Percentiles rank a stretch among this genome's conserved stretches.
Evolutionary conservation across 1,284 basidiomycete species (phyloP).

Genomic region (Fereydounia khargensis): DNA sequence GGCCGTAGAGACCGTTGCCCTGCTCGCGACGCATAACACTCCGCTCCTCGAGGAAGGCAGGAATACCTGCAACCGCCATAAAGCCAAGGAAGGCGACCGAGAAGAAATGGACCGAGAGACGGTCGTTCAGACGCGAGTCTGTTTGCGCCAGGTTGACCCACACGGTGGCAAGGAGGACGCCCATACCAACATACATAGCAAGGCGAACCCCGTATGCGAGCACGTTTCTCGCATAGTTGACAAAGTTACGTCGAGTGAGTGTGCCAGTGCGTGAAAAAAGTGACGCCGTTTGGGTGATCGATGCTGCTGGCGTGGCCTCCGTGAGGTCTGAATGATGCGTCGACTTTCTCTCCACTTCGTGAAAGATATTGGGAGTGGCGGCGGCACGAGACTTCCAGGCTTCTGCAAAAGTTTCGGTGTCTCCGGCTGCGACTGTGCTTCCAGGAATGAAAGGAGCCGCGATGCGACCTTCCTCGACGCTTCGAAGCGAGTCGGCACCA

Average conservation of each 20-base stretch:
- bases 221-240: conserved; percentile 60
- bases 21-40: conserved; percentile 58
- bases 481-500: background rate
- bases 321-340: too few relatives aligned
- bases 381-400: too few relatives aligned
- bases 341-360: too few relatives aligned
- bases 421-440: conserved; percentile 4
- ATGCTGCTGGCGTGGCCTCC: too few relatives aligned
- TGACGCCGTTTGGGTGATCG: too few relatives aligned
- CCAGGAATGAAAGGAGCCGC: too few relatives aligned
- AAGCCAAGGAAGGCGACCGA: conserved; percentile 66
- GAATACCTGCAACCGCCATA: conserved; percentile 60
- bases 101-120: conserved; percentile 49
- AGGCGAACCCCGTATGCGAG: conserved; percentile 67
- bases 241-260: conserved; percentile 21
- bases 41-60: conserved; percentile 59
- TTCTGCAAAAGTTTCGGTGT: conserved; percentile 9
- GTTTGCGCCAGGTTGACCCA: conserved; percentile 63
- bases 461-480: background rate
- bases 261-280: conserved; percentile 4
- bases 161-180: conserved; percentile 61
- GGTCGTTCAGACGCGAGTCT: conserved; percentile 57
- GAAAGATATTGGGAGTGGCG: too few relatives aligned
- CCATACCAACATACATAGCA: conserved; percentile 64
- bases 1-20: conserved; percentile 56